Evolutionary conservation across 1,284 basidiomycete species (phyloP), one percentile per base, ranked within the genome.

Genomic region (Somion occarium): DNA sequence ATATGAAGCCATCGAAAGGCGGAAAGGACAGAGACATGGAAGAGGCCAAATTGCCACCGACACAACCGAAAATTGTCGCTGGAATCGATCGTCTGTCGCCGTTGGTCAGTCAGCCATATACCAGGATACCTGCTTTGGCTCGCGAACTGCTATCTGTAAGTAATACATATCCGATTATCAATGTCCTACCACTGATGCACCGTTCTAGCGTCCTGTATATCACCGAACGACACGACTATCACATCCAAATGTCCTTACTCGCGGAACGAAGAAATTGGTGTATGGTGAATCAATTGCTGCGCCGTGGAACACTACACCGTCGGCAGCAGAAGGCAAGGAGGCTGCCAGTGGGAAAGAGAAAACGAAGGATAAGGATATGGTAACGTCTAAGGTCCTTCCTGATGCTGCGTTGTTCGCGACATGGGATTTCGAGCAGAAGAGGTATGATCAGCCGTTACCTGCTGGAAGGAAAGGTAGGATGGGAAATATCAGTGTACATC

Each of bases 381-480:
- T 69, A 51, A 72, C 27, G 48, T 64, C 48, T 56, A 71, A 74
- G 56, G 61, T 73, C 44, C 68, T 88, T 23, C 81, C 83, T 0
- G 86, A 89, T 55, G 88, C 88, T 12, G 71, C 78, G 45, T 63
- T 88, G 53, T 87, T 74, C 60, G 82, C 85, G 44, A 89, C 87
- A 19, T 90, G 87, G 87, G 83, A 86, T 50, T 85, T 79, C 55
- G 86, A 90, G 59, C 62, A 68, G 42, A 88, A 87, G 67, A 79
- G 78, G 54, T 83, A 73, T 62, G 72, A 72, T 51, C 73, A 78
- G n/a, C 71, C 79, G n/a, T 59, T 82, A 41, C 46, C 44, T 20
- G 54, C 60, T 5, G 42, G 64, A 3, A 64, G 68, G 50, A 54
- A 65, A 46, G 60, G 52, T 11, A 58, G 66, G 53, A 54, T 63